Evolutionary conservation across 2,329 filamentous ascomycete species (phyloP), one percentile per base, ranked within the genome.

Genomic region (Fusarium sp.): DNA sequence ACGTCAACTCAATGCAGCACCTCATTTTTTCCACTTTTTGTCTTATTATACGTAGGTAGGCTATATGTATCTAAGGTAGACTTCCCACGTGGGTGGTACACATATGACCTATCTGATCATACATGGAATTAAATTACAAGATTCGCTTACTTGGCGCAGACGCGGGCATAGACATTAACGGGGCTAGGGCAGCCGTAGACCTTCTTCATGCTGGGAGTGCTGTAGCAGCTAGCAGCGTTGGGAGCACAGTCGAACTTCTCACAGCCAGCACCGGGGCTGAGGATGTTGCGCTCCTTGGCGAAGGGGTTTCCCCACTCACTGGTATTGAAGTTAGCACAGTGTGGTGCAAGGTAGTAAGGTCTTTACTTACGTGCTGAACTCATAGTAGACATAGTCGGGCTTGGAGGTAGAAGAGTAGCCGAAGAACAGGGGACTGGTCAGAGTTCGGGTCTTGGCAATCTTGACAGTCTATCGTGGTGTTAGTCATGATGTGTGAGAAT

Each of bases 151-250:
- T 79, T 69, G 57, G 74, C 67, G 47, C 81, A 83, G 62, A 83
- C 65, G 14, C 66, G 69, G 20, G 80, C 78, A 38, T 80, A 80
- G 45, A 86, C 72, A 58, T 82, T 79, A 33, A 84, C 82, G 10
- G 84, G 84, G 73, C 81, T 76, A 4, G 84, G 83, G 80, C 84
- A 85, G 64, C 82, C 81, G 65, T 81, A 83, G 10, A 85, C 83
- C 73, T 80, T 85, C 80, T 83, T 84, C 47, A 68, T 56, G 6
- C 68, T 75, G 8, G 82, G 81, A 1, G 79, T 81, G 79, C 83
- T 85, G 79, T 86, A 86, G 81, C 84, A 86, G 45, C 27, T 65
- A 3, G 80, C 74, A 15, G 84, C 71, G 72, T 77, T 78, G 32
- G 84, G 56, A 15, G 72, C 74, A 75, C 85, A 86, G 76, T 85